Percentiles rank a stretch among this genome's conserved stretches.
Conservation (phyloP, 345 rosid species). For the Carallia pectinifolia region DNA sequence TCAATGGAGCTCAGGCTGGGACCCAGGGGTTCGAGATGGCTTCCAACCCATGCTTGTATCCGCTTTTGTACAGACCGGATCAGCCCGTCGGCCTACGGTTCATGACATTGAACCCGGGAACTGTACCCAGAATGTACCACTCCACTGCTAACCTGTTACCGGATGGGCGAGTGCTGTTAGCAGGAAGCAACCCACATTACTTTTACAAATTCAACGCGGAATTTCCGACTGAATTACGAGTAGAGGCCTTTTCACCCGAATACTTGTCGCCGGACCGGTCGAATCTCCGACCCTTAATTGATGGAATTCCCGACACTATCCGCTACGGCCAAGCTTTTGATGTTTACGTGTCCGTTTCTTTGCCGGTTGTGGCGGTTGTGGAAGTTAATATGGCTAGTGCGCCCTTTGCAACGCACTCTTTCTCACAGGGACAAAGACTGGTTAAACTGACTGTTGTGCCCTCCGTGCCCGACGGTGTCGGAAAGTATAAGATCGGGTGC, state of each 20-base stretch:
- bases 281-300: slow-evolving; percentile 60
- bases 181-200: slow-evolving; percentile 88
- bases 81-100: slow-evolving; percentile 34
- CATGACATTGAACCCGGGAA: slow-evolving; percentile 63
- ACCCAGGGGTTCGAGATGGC: slow-evolving; percentile 31
- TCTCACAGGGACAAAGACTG: slow-evolving; percentile 79
- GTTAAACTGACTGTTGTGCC: slow-evolving; percentile 63
- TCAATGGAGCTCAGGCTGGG: slow-evolving; percentile 89
- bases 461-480: slow-evolving; percentile 41
- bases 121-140: slow-evolving; percentile 82
- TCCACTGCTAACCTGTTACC: slow-evolving; percentile 87
- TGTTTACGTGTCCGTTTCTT: slow-evolving; percentile 48
- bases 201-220: slow-evolving; percentile 58
- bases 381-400: slow-evolving; percentile 38
- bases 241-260: slow-evolving; percentile 89
- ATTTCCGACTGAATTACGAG: slow-evolving; percentile 74
- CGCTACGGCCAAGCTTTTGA: slow-evolving; percentile 29
- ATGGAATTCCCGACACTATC: slow-evolving; percentile 19
- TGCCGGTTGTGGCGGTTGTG: slow-evolving; percentile 73
- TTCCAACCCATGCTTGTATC: slow-evolving; percentile 58
- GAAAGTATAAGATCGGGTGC: slow-evolving; percentile 56
- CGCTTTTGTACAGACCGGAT: slow-evolving; percentile 61
- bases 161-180: slow-evolving; percentile 71
- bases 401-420: slow-evolving; percentile 86
- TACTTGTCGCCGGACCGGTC: slow-evolving; percentile 75